A percentile compares a stretch with the other conserved stretches of the same genome.
Evolutionary conservation across 306 rosid genomes (phyloP).

Genomic region (Purshia tridentata): DNA sequence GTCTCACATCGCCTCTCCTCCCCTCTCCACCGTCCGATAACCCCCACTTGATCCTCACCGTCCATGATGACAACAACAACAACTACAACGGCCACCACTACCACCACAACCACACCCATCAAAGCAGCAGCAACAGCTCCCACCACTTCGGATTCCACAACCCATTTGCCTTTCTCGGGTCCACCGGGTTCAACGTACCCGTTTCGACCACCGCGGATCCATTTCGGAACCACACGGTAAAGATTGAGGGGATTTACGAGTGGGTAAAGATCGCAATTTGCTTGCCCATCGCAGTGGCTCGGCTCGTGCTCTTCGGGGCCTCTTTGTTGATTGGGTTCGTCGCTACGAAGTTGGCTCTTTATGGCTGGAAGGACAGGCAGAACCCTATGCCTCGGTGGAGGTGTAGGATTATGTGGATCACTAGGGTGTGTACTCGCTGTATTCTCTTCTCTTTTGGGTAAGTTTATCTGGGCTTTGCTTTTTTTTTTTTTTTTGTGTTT

Average conservation of each 20-base stretch:
- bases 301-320: conserved; percentile 66
- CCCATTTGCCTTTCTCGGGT: conserved; percentile 58
- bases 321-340: conserved; percentile 58
- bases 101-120: neutral
- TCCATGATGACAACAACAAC: conserved; percentile 16
- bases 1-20: conserved; percentile 59
- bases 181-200: conserved; percentile 50
- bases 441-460: conserved; percentile 94
- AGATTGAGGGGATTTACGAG: conserved; percentile 64
- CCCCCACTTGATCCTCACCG: conserved; percentile 44
- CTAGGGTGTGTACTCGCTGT: conserved; percentile 64
- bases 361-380: conserved; percentile 76
- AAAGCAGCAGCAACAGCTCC: conserved; percentile 2
- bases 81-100: neutral
- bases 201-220: conserved; percentile 60
- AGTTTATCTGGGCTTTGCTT: neutral
- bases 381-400: conserved; percentile 91
- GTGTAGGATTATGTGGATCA: conserved; percentile 75
- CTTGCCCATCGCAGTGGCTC: conserved; percentile 51
- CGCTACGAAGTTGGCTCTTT: conserved; percentile 69
- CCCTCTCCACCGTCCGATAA: conserved; percentile 39
- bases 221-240: conserved; percentile 56
- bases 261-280: conserved; percentile 53
- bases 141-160: conserved; percentile 25
- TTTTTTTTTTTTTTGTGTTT: neutral